Evolutionary conservation across 805 yeast genomes (phyloP).

Genomic region (Cyberlindnera lachancei): DNA sequence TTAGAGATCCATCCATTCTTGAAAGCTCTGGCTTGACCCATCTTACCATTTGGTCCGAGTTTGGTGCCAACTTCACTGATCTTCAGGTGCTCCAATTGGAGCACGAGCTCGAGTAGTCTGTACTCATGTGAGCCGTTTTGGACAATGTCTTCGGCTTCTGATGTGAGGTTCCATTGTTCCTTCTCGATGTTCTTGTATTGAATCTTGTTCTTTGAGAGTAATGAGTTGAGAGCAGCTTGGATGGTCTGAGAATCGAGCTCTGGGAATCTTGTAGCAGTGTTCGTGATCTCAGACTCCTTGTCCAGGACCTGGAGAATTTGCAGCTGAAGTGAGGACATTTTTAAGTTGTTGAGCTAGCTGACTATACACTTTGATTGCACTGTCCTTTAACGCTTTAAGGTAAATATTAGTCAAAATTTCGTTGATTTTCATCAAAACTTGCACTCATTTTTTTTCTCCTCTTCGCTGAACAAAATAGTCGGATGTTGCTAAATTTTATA

Average conservation of each 20-base stretch:
- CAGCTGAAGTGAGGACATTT: slow-evolving; percentile 65
- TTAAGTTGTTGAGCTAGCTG: not conserved
- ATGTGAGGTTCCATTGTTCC: slow-evolving; percentile 68
- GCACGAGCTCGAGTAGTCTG: slow-evolving; percentile 69
- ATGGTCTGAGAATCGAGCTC: slow-evolving; percentile 53
- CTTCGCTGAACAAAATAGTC: too few relatives aligned
- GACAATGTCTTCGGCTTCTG: slow-evolving; percentile 77
- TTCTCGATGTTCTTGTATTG: slow-evolving; percentile 63
- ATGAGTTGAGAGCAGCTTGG: slow-evolving; percentile 80
- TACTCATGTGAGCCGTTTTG: slow-evolving; percentile 85
- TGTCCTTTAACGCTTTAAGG: too few relatives aligned
- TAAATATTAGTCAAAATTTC: not conserved
- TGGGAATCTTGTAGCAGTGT: slow-evolving; percentile 65
- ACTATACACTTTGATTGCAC: not conserved
- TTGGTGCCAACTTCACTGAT: slow-evolving; percentile 66
- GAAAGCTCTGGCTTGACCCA: slow-evolving; percentile 97
- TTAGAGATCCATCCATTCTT: slow-evolving; percentile 94
- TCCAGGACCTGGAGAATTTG: slow-evolving; percentile 58
- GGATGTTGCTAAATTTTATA: too few relatives aligned
- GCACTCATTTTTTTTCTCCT: too few relatives aligned
- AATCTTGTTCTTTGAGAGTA: slow-evolving; percentile 79
- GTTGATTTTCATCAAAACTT: too few relatives aligned
- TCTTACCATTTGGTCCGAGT: slow-evolving; percentile 76
- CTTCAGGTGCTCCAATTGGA: slow-evolving; percentile 71
- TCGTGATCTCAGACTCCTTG: slow-evolving; percentile 53